phyloP scores from a whole-genome alignment of 805 yeast species.

The Starmerella stigmatis region DNA sequence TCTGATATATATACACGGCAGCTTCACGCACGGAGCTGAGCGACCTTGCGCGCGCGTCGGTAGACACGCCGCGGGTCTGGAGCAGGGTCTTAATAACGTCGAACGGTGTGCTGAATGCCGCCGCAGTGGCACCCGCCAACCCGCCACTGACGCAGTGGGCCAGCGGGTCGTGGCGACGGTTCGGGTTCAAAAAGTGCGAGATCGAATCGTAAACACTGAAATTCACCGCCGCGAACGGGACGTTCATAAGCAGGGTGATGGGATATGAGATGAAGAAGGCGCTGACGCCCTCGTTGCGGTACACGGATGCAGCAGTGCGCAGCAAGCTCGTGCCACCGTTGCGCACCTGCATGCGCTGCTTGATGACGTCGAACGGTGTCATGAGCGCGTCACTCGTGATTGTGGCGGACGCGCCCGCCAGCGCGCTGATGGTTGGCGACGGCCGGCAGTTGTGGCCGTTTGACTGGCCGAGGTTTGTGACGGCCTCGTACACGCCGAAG shows the following conservation, averaged over 20 bases:
- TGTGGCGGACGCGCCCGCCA: slow-evolving; percentile 87
- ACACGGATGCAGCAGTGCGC: slow-evolving; percentile 27
- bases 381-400: slow-evolving; percentile 87
- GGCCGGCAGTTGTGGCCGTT: slow-evolving; percentile 45
- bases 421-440: slow-evolving; percentile 62
- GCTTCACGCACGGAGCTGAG: slow-evolving; percentile 65
- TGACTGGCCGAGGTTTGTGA: slow-evolving; percentile 45
- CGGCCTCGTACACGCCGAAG: slow-evolving; percentile 82
- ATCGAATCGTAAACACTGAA: slow-evolving; percentile 85
- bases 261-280: slow-evolving; percentile 91
- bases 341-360: slow-evolving; percentile 80
- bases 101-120: slow-evolving; percentile 88
- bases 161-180: slow-evolving; percentile 67
- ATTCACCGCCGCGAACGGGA: slow-evolving; percentile 90
- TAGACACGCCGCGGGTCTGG: slow-evolving; percentile 56
- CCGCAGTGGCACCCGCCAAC: slow-evolving; percentile 87
- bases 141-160: slow-evolving; percentile 91
- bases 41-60: slow-evolving; percentile 35
- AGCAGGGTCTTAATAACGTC: slow-evolving; percentile 83
- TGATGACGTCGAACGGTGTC: slow-evolving; percentile 94
- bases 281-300: slow-evolving; percentile 37
- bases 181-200: slow-evolving; percentile 69
- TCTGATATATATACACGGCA: slow-evolving; percentile 48
- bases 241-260: slow-evolving; percentile 79
- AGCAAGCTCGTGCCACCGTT: slow-evolving; percentile 25